Base-by-base conservation (phyloP, 345 rosid species). In the Pistacia integerrima region DNA sequence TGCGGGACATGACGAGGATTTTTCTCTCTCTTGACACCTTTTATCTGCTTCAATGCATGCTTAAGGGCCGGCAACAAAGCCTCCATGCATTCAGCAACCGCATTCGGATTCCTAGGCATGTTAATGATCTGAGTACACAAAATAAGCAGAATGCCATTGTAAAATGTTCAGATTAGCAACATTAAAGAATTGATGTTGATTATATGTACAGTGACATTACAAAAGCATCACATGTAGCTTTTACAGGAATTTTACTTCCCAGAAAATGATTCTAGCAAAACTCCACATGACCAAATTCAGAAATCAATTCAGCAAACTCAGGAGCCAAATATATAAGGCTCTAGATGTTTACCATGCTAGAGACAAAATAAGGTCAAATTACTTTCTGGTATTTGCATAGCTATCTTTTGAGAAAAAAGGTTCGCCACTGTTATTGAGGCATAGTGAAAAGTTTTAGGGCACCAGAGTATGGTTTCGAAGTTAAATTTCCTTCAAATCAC, bases 51-150 rank as follows among this genome's bases (percentile, higher is more conserved):
- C 44, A 91, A 57, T 0, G 97, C 98, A 51, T 96, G 98, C 83
- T 93, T 96, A 25, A 96, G 92, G 3, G 94, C 91, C 0, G 98
- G 98, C 77, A 96, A 67, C 80, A 96, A 77, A 25, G 99, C 97
- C 69, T 92, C 97, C 97, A 91, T 89, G 83, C 99, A 96, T 83
- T 96, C 99, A 0, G 90, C 94, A 35, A 88, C 97, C 0, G 98
- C 98, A 73, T 96, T 93, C 38, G 97, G 99, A 84, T 96, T 96
- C 68, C 98, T 97, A 4, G 99, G 97, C 97, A 92, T 91, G 88
- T 93, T 92, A 87, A 96, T 93, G 49, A 96, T 93, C 99, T 92
- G 83, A 35, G 76, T 14, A 77, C 35, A 58, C 20, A 54, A 11
- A 20, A 30, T 64, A 77, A 6, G 49, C 25, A 38, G n/a, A 33